Base-by-base conservation (phyloP, 2,329 filamentous ascomycete genomes). In the Penicillium sp. region DNA sequence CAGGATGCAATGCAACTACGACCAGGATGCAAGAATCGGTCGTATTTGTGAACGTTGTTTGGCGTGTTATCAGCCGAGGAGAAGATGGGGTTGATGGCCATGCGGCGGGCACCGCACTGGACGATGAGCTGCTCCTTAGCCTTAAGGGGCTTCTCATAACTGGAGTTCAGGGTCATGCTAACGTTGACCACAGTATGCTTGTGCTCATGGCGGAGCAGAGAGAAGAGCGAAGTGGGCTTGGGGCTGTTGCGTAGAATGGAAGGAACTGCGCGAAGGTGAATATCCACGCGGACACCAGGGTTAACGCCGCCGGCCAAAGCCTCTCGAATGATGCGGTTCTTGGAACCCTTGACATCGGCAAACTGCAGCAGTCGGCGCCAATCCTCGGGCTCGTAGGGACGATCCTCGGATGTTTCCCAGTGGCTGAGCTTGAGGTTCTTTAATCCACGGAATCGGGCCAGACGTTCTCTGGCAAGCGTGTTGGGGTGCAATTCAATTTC, bases 41-140 rank as follows among this genome's bases (percentile, higher is more conserved):
- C 89, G 75, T 91, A 97, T 74, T 99, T 99, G 82, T 97, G 92
- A 15, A 99, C 92, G 69, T 99, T 88, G 77, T 97, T 97, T 46
- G 91, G 90, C 0, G 93, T 97, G 68, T 88, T 91, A 54, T 92
- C 93, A n/a, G 84, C 81, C 68, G 90, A 85, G 0, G 92, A 97
- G 79, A 93, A 97, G 44, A 97, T 80, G 12, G 94, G 94, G 67
- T 94, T 93, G 75, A 97, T 86, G 56, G 92, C 78, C 67, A 97
- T 86, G 48, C 94, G 85, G 49, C 94, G 87, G 12, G 93, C 86
- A 23, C 94, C 94, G 69, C 90, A 95, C 75, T 97, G 94, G 52
- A 96, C 82, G 58, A 99, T 87, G 58, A 99, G 79, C 70, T 96
- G 89, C 65, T 94, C 89, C 80, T 99, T 99, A 29, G 91, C 87